Percentiles rank a stretch among this genome's conserved stretches.
Evolutionary conservation across 1,284 basidiomycete species (phyloP).

Genomic region (Ceratobasidium sp.): DNA sequence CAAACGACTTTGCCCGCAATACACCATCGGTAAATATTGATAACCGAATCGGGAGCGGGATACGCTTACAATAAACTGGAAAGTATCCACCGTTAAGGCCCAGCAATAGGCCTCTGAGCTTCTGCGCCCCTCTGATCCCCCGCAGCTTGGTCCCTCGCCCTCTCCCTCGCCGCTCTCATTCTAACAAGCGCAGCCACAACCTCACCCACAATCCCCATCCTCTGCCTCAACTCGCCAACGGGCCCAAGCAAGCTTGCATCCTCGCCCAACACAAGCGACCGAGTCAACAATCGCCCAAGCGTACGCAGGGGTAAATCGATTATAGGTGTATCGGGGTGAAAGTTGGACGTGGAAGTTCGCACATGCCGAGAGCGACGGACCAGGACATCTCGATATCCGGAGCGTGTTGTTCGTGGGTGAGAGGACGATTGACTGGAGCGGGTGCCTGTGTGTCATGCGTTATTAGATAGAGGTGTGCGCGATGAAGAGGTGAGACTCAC

Average conservation of each 20-base stretch:
- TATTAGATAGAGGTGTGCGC: background rate
- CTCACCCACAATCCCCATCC: slow-evolving; percentile 7
- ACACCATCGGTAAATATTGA: too few species aligned
- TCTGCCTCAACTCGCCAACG: background rate
- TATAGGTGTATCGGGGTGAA: slow-evolving; percentile 18
- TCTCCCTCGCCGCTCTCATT: slow-evolving; percentile 15
- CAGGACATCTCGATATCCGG: slow-evolving; percentile 31
- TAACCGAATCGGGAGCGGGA: too few species aligned
- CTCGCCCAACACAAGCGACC: background rate
- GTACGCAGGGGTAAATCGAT: slow-evolving; percentile 29
- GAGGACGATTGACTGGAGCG: background rate
- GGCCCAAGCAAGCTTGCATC: slow-evolving; percentile 19
- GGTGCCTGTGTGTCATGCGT: background rate
- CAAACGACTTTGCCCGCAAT: too few species aligned
- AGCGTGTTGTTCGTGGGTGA: slow-evolving; percentile 21
- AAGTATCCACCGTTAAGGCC: too few species aligned
- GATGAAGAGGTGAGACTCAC: too few species aligned
- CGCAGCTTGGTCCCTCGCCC: too few species aligned
- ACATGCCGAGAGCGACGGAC: slow-evolving; percentile 30
- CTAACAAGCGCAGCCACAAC: slow-evolving; percentile 12
- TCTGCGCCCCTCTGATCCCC: background rate
- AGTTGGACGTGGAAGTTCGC: slow-evolving; percentile 14
- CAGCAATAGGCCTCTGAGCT: too few species aligned
- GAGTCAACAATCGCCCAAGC: slow-evolving; percentile 1
- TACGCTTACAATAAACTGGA: too few species aligned